These are phyloP conservation scores for Eucalyptus cladocalyx DNA, from an alignment of 345 rosid genomes.

Conservation along the genomic window DNA sequence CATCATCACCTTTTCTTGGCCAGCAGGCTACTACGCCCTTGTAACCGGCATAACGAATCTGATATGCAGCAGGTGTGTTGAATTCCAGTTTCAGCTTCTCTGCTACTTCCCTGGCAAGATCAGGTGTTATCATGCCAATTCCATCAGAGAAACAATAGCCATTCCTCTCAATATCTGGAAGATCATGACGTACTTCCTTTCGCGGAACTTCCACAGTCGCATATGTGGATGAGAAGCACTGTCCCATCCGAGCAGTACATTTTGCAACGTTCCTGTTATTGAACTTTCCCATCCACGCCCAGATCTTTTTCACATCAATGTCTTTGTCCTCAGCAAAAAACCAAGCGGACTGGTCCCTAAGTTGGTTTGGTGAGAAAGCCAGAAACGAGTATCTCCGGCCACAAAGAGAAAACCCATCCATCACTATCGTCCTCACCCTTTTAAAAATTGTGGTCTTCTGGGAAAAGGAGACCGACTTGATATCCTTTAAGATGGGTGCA, in stretches of 20 bases:
- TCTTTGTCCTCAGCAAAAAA: constrained; percentile 67
- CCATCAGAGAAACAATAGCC: constrained; percentile 75
- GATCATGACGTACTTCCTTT: constrained; percentile 18
- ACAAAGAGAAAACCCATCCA: constrained; percentile 63
- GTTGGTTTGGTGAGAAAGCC: constrained; percentile 89
- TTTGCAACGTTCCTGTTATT: constrained; percentile 45
- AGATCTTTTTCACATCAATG: constrained; percentile 24
- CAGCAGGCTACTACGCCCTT: constrained; percentile 95
- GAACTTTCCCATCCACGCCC: constrained; percentile 82
- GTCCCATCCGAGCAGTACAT: constrained; percentile 93
- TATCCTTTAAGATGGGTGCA: neutral
- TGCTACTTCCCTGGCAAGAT: constrained; percentile 69
- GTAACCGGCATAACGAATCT: constrained; percentile 87
- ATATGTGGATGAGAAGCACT: constrained; percentile 90
- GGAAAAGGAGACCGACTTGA: constrained; percentile 17
- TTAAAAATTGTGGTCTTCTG: constrained; percentile 64
- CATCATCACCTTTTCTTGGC: constrained; percentile 59
- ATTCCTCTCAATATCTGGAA: constrained; percentile 57
- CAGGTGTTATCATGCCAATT: constrained; percentile 73
- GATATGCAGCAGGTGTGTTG: constrained; percentile 61
- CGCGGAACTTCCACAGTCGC: constrained; percentile 68
- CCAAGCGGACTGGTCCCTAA: constrained; percentile 92
- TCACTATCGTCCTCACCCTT: constrained; percentile 55
- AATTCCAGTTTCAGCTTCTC: constrained; percentile 48
- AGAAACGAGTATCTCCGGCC: constrained; percentile 72